These are phyloP conservation scores for Peronospora destructor DNA, from an alignment of 352 stramenopile species.

Conservation along the genomic window DNA sequence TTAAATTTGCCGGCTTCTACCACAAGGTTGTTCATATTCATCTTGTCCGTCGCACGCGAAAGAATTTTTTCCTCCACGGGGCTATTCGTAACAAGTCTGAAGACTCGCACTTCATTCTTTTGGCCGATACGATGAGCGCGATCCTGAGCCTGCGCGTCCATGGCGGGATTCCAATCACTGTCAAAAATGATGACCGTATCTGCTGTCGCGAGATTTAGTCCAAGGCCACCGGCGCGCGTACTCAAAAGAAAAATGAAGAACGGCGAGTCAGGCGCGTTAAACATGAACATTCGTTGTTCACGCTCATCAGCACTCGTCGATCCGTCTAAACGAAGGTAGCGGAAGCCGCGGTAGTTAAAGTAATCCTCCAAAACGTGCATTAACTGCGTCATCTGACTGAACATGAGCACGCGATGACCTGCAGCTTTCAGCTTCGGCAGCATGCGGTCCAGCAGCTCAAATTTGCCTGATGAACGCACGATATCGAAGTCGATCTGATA, in stretches of 20 bases:
- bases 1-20: constrained; percentile 87
- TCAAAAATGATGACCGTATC: constrained; percentile 99
- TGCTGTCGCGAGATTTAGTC: constrained; percentile 96
- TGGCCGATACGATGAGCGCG: constrained; percentile 89
- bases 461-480: constrained; percentile 87
- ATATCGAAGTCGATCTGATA: constrained; percentile 86
- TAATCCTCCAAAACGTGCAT: constrained; percentile 89
- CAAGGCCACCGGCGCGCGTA: constrained; percentile 95
- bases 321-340: constrained; percentile 95
- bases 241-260: constrained; percentile 96
- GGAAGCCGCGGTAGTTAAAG: constrained; percentile 86
- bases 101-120: constrained; percentile 87
- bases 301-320: constrained; percentile 93
- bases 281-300: constrained; percentile 96
- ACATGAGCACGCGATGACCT: constrained; percentile 88
- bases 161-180: constrained; percentile 99
- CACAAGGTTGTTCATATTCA: constrained; percentile 90
- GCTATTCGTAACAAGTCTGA: constrained; percentile 79
- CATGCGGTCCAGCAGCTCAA: constrained; percentile 96
- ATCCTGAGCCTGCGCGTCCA: constrained; percentile 90
- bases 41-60: constrained; percentile 81
- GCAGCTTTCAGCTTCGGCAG: constrained; percentile 90
- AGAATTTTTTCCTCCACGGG: constrained; percentile 87
- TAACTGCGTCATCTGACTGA: constrained; percentile 87
- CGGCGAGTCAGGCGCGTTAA: constrained; percentile 88